phyloP scores from a whole-genome alignment of 2,329 filamentous ascomycete genomes.

The Ophiocordyceps australis region DNA sequence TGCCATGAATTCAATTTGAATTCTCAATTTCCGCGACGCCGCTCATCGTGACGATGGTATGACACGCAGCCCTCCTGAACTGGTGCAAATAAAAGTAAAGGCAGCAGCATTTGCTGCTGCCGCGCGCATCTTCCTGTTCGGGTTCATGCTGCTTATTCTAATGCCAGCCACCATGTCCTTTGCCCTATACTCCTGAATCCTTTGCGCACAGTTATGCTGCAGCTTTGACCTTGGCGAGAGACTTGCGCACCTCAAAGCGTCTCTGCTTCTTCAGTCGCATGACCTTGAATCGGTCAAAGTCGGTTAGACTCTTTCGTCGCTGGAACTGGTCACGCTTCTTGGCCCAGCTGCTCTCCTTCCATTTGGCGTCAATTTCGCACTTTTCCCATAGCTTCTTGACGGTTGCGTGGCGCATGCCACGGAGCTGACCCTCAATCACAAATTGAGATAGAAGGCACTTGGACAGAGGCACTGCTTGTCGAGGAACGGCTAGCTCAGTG shows the following conservation, averaged over 20 bases:
- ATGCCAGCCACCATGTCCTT: conserved; percentile 14
- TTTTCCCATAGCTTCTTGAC: conserved; percentile 86
- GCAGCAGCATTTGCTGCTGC: conserved; percentile 31
- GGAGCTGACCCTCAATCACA: conserved; percentile 71
- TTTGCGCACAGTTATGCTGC: conserved; percentile 42
- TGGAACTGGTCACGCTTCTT: conserved; percentile 79
- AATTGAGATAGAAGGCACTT: conserved; percentile 80
- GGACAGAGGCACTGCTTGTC: conserved; percentile 70
- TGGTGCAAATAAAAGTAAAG: conserved; percentile 35
- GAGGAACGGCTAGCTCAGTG: conserved; percentile 61
- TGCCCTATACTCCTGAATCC: conserved; percentile 10
- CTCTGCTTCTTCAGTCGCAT: conserved; percentile 99
- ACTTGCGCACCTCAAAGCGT: conserved; percentile 95
- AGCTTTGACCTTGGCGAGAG: conserved; percentile 81
- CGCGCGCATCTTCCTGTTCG: conserved; percentile 16
- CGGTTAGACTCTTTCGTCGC: conserved; percentile 79
- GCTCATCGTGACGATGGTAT: conserved; percentile 40
- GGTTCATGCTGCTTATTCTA: conserved; percentile 18
- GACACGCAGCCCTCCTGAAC: conserved; percentile 47
- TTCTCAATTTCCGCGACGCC: conserved; percentile 46
- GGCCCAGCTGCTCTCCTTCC: conserved; percentile 79
- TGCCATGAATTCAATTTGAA: conserved; percentile 22
- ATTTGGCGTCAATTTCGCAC: conserved; percentile 82
- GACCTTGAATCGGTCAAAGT: conserved; percentile 99
- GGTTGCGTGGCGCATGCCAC: conserved; percentile 62